These are phyloP conservation scores for Pyrenophora seminiperda DNA, from an alignment of 2,329 filamentous ascomycete species.

Conservation along the genomic window DNA sequence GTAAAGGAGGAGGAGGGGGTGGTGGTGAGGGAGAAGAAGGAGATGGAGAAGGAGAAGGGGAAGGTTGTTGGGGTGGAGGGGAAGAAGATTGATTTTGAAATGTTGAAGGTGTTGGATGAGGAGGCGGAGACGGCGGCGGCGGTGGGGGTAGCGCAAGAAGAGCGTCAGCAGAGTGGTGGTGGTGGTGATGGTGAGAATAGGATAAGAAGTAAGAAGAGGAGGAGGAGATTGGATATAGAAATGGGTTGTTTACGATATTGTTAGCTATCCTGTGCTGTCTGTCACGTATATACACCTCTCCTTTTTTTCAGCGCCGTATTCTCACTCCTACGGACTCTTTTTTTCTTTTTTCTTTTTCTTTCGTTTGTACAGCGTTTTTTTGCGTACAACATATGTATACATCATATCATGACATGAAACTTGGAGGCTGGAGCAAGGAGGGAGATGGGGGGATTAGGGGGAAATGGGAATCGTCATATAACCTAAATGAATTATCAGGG, in stretches of 20 bases:
- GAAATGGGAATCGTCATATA: too few species aligned
- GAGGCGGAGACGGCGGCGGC: not conserved
- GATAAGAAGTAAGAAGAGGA: conserved; percentile 3
- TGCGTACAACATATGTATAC: too few species aligned
- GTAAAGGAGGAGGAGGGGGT: conserved; percentile 15
- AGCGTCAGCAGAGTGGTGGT: not conserved
- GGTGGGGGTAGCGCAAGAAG: not conserved
- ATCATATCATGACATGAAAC: too few species aligned
- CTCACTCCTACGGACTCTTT: too few species aligned
- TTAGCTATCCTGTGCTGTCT: not conserved
- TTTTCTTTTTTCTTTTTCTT: too few species aligned
- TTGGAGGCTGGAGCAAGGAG: too few species aligned
- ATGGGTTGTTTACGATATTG: conserved; percentile 5
- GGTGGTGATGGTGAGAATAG: not conserved
- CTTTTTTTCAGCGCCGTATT: too few species aligned
- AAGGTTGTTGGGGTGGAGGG: conserved; percentile 21
- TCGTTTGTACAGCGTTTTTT: too few species aligned
- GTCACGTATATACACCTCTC: too few species aligned
- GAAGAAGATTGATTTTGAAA: conserved; percentile 15
- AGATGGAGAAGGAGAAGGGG: conserved; percentile 21
- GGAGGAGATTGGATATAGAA: not conserved
- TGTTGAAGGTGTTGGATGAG: conserved; percentile 9
- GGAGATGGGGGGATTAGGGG: too few species aligned
- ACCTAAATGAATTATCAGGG: too few species aligned
- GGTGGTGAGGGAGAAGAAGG: conserved; percentile 8